Base-by-base conservation (phyloP, 2,329 filamentous ascomycete species). In the Monilinia fructigena region DNA sequence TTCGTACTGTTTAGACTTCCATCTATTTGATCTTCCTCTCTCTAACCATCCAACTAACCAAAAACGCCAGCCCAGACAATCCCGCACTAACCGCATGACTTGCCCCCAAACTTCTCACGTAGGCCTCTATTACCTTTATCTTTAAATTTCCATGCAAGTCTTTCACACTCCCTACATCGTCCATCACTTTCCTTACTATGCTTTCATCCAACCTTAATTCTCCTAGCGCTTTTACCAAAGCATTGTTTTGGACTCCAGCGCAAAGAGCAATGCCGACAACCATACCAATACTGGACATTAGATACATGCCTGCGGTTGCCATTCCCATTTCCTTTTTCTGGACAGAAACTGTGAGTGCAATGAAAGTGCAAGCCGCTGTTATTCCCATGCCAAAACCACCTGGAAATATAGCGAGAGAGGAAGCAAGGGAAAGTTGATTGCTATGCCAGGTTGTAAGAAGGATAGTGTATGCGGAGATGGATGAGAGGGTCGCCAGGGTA, bases 381-480 rank as follows among this genome's bases (percentile, higher is more conserved):
- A 83, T 78, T 0, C 83, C 83, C 0, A 80, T 80, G 0, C 82
- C 83, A 63, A 86, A 78, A 0, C 84, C 83, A 1, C 84, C 72
- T 0, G 86, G 86, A 6, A 87, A 76, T 31, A 89, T 86, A 67
- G 87, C 86, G 0, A 89, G 72, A 0, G 84, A 85, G 69, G 87
- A 84, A 67, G 77, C 77, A 70, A 81, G 80, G 10, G 80, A 81
- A 0, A 85, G 89, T 6, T 35, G 38, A 42, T 85, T 69, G 0
- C 86, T 87, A 14, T 83, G 80, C 88, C 88, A 90, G 28, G 82
- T 78, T 1, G 86, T 72, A 11, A 84, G 75, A 4, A 89, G 80
- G 0, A 87, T 75, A 0, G 78, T 56, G 67, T 89, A 88, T 7
- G 81, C 79, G 0, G 81, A 64, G 0, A 82, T 80, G 0, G 85